Conservation (phyloP, 306 rosid genomes). For the Cucurbita argyrosperma region DNA sequence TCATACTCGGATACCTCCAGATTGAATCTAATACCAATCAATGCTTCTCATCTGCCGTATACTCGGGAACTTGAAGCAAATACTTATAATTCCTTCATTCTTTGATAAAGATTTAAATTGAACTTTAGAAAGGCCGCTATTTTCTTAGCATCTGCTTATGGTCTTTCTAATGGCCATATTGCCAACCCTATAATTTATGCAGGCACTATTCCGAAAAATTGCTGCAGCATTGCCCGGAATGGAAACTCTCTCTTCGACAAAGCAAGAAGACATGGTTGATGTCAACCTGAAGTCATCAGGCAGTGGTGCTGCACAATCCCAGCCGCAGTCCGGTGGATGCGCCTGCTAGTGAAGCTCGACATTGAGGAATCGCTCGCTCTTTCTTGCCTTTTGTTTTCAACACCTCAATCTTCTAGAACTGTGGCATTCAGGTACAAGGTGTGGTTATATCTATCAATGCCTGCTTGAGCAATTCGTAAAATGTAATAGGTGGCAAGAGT, state of each 20-base stretch:
- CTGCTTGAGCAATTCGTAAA: neutral
- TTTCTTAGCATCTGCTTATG: neutral
- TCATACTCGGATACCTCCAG: neutral
- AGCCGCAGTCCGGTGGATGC: constrained; percentile 52
- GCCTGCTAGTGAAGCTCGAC: constrained; percentile 27
- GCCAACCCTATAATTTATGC: neutral
- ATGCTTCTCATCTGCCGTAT: neutral
- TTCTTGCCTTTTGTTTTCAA: neutral
- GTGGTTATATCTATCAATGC: neutral
- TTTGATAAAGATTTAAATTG: neutral
- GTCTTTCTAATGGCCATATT: neutral
- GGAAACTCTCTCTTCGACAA: constrained; percentile 75
- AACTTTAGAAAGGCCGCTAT: neutral
- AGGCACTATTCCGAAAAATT: constrained; percentile 82
- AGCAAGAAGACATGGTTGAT: constrained; percentile 90
- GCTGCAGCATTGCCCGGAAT: constrained; percentile 90
- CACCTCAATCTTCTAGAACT: neutral
- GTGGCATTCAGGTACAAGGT: constrained; percentile 1
- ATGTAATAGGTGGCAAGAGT: constrained; percentile 8
- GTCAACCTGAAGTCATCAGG: constrained; percentile 68
- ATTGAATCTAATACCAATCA: neutral
- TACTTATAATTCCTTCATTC: neutral
- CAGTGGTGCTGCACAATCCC: constrained; percentile 26
- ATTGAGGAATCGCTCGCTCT: neutral
- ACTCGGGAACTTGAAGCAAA: neutral